Evolutionary conservation across 1,284 basidiomycete genomes (phyloP).

Genomic region (Puccinia horiana): DNA sequence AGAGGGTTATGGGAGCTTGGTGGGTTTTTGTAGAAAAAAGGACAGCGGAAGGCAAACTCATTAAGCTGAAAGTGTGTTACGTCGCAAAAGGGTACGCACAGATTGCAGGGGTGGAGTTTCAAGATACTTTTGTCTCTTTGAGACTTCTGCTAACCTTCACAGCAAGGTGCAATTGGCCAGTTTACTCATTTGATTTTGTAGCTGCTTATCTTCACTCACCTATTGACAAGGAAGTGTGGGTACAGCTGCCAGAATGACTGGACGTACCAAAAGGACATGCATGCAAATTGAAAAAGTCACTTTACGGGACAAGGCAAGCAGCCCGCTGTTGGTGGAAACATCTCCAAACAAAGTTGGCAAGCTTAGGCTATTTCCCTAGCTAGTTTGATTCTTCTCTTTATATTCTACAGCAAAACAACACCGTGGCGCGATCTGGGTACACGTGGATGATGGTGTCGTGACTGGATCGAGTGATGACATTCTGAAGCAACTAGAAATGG

Average conservation of each 20-base stretch:
- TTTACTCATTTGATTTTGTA: conserved; percentile 26
- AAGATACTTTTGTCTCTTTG: conserved; percentile 6
- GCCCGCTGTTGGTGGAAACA: conserved; percentile 17
- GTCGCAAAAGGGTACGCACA: conserved; percentile 3
- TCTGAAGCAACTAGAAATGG: no score
- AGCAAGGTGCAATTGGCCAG: neutral
- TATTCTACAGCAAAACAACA: neutral
- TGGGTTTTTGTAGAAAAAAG: conserved; percentile 25
- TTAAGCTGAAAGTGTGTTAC: conserved; percentile 9
- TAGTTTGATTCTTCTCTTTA: neutral
- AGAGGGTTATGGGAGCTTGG: neutral
- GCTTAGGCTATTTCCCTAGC: neutral
- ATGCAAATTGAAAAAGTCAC: conserved; percentile 11
- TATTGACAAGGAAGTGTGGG: conserved; percentile 5
- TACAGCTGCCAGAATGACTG: neutral
- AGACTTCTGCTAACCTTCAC: neutral
- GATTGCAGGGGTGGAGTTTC: neutral
- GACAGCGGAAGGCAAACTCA: neutral
- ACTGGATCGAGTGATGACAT: no score
- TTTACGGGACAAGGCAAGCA: no score
- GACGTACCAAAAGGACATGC: neutral
- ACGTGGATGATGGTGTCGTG: neutral
- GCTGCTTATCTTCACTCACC: conserved; percentile 14
- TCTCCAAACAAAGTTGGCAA: neutral
- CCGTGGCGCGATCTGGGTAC: neutral